A percentile compares a stretch with the other conserved stretches of the same genome.
These are phyloP conservation scores for Ceratocystis huliohia DNA, from an alignment of 2,329 filamentous ascomycete genomes.

Conservation along the genomic window DNA sequence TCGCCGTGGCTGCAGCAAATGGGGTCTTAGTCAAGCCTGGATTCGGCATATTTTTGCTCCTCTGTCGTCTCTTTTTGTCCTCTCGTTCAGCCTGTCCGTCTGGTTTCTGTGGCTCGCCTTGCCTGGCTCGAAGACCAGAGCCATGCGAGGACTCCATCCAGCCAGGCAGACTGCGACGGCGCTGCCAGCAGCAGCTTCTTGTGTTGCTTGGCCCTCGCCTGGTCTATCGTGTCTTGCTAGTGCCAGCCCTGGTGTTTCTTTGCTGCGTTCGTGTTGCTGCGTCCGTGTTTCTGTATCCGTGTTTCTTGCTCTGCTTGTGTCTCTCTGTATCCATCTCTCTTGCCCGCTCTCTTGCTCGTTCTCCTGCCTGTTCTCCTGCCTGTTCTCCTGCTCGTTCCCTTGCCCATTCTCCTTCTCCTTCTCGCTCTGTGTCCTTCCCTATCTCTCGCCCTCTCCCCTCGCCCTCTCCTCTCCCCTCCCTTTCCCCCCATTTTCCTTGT, in stretches of 20 bases:
- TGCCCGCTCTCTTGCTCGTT: neutral
- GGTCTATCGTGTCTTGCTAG: no score
- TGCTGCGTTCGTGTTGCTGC: no score
- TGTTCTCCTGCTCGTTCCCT: neutral
- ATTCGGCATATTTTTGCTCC: conserved; percentile 4
- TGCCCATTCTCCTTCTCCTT: neutral
- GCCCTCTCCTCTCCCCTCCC: neutral
- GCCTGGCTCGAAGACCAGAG: no score
- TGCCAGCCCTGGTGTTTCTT: neutral
- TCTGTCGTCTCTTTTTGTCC: neutral
- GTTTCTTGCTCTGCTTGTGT: neutral
- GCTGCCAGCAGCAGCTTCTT: no score
- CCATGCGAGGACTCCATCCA: no score
- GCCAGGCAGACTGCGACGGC: no score
- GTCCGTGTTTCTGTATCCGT: neutral
- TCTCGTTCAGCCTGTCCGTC: neutral
- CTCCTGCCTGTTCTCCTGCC: neutral
- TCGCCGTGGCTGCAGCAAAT: no score
- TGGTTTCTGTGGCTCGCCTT: neutral
- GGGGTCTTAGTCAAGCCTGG: neutral
- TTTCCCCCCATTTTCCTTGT: neutral
- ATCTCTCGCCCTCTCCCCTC: neutral
- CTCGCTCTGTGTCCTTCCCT: neutral
- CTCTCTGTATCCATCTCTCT: neutral
- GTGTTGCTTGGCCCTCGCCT: no score